Percentiles rank a stretch among this genome's conserved stretches.
Conservation (phyloP, 1,284 basidiomycete species). For the Singerocomus rubriflavus region DNA sequence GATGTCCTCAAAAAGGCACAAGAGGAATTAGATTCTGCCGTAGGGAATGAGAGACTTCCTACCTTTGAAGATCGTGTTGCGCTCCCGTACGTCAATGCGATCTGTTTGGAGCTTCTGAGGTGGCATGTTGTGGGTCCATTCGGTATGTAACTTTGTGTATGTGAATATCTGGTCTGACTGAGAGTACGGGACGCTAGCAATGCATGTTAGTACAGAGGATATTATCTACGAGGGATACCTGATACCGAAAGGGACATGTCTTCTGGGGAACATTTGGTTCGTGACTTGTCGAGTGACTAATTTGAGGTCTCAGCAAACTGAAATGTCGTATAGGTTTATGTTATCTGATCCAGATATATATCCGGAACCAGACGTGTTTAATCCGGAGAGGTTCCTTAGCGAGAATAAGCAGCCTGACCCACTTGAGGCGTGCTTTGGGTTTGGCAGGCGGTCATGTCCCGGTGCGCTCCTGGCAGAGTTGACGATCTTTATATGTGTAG, state of each 20-base stretch:
- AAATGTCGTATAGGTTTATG: slow-evolving; percentile 5
- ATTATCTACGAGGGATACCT: slow-evolving; percentile 33
- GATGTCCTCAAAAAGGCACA: slow-evolving; percentile 13
- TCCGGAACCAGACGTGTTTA: slow-evolving; percentile 13
- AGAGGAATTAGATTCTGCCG: slow-evolving; percentile 15
- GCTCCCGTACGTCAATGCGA: slow-evolving; percentile 18
- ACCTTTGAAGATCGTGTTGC: slow-evolving; percentile 11
- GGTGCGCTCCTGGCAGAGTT: slow-evolving; percentile 13
- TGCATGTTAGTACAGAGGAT: slow-evolving; percentile 35
- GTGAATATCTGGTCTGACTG: background rate
- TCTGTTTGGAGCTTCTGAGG: slow-evolving; percentile 17
- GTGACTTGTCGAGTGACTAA: background rate
- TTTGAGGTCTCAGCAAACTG: background rate
- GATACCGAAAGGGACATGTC: slow-evolving; percentile 37
- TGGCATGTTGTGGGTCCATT: slow-evolving; percentile 17
- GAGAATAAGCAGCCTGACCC: slow-evolving; percentile 11
- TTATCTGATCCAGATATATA: slow-evolving; percentile 14
- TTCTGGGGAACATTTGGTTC: slow-evolving; percentile 24
- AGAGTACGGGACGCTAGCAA: slow-evolving; percentile 32
- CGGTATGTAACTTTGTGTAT: slow-evolving; percentile 2
- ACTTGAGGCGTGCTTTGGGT: slow-evolving; percentile 16
- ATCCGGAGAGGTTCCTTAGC: slow-evolving; percentile 18
- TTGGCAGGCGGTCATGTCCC: slow-evolving; percentile 14
- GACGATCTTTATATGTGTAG: slow-evolving; percentile 17
- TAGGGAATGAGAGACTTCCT: slow-evolving; percentile 16